A percentile compares a stretch with the other conserved stretches of the same genome.
These are phyloP conservation scores for Parathielavia appendiculata DNA, from an alignment of 495 filamentous ascomycete species.

Conservation along the genomic window DNA sequence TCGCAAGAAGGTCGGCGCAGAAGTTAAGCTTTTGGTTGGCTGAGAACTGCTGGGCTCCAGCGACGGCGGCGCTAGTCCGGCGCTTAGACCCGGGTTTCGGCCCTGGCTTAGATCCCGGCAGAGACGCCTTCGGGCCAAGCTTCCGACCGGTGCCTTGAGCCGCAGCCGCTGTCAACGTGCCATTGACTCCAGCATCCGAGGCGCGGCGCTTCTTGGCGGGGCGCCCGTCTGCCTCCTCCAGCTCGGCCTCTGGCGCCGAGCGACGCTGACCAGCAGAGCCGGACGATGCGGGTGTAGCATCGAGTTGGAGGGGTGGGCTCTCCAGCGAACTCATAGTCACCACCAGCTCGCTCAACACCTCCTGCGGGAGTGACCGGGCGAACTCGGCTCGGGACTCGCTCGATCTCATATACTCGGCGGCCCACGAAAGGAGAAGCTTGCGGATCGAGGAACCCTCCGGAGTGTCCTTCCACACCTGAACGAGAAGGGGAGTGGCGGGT, in stretches of 20 bases:
- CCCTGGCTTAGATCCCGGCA: constrained; percentile 17
- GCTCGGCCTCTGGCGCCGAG: constrained; percentile 23
- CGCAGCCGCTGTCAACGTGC: neutral
- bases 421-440: constrained; percentile 51
- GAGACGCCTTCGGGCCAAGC: constrained; percentile 20
- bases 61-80: constrained; percentile 20
- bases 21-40: constrained; percentile 46
- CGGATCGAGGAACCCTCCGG: constrained; percentile 51
- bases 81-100: constrained; percentile 32
- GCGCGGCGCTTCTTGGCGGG: constrained; percentile 36
- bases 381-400: constrained; percentile 47
- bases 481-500: constrained; percentile 48
- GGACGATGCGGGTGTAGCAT: constrained; percentile 14
- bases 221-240: constrained; percentile 27
- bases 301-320: constrained; percentile 28
- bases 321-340: constrained; percentile 51
- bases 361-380: constrained; percentile 49
- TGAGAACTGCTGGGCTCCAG: constrained; percentile 29
- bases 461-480: constrained; percentile 52
- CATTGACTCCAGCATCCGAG: constrained; percentile 30
- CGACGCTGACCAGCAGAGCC: constrained; percentile 20
- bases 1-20: constrained; percentile 46
- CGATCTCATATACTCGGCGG: constrained; percentile 51
- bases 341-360: constrained; percentile 51
- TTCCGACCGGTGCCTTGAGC: constrained; percentile 17